These are phyloP conservation scores for Wickerhamomyces pijperi DNA, from an alignment of 805 yeast genomes.

Conservation along the genomic window DNA sequence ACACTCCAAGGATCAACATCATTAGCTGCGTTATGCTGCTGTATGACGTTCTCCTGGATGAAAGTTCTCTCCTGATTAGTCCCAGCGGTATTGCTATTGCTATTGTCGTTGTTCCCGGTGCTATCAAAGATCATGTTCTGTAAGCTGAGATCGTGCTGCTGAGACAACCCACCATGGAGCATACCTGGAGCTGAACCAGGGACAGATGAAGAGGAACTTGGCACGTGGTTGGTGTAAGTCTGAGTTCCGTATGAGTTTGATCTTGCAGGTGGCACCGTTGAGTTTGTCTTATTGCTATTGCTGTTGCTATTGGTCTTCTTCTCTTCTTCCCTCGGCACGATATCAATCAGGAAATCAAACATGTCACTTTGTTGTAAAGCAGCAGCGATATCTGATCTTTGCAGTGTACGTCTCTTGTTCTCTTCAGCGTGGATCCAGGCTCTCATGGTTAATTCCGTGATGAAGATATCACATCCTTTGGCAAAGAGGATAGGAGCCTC, in stretches of 20 bases:
- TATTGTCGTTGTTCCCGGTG: not conserved
- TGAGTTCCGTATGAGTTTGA: not conserved
- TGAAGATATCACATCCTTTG: slow-evolving; percentile 94
- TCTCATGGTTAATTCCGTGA: slow-evolving; percentile 94
- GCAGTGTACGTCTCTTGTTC: slow-evolving; percentile 87
- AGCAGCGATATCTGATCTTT: slow-evolving; percentile 88
- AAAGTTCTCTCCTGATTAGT: not conserved
- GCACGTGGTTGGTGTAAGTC: not conserved
- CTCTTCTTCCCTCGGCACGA: slow-evolving; percentile 80
- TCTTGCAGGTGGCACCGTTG: slow-evolving; percentile 2
- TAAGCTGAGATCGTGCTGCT: not conserved
- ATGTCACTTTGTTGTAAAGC: slow-evolving; percentile 91
- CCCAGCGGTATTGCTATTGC: not conserved
- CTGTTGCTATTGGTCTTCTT: slow-evolving; percentile 16
- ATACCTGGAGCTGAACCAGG: too few relatives aligned
- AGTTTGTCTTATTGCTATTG: slow-evolving; percentile 1
- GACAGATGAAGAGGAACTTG: too few relatives aligned
- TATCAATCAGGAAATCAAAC: slow-evolving; percentile 95
- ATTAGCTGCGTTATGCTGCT: not conserved
- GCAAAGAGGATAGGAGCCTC: slow-evolving; percentile 98
- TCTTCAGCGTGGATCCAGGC: slow-evolving; percentile 99
- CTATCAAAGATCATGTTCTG: not conserved
- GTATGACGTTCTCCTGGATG: not conserved
- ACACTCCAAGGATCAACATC: not conserved
- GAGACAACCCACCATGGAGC: too few relatives aligned